Evolutionary conservation across 257 asterid species (phyloP).

Genomic region (Lantana camara): DNA sequence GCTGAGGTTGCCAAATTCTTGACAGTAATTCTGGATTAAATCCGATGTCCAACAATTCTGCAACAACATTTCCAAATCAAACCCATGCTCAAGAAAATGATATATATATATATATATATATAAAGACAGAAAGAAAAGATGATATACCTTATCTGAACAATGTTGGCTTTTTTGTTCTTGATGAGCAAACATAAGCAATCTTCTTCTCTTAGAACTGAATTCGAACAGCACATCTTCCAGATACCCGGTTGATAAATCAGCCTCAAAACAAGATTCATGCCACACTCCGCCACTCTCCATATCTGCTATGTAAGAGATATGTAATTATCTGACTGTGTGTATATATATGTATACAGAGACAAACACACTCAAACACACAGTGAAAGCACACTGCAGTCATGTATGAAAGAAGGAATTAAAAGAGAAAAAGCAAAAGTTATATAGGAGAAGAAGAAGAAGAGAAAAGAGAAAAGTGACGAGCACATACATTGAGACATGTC

Average conservation of each 20-base stretch:
- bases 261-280: not conserved
- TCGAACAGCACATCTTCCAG: constrained; percentile 85
- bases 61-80: not conserved
- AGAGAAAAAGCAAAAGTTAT: not conserved
- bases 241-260: constrained; percentile 68
- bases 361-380: not conserved
- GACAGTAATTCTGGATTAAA: too few relatives aligned
- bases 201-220: constrained; percentile 71
- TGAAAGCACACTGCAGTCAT: not conserved
- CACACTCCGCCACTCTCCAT: constrained; percentile 10
- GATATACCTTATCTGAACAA: not conserved
- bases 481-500: constrained; percentile 48
- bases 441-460: too few relatives aligned
- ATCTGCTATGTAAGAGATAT: too few relatives aligned
- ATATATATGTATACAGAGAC: not conserved
- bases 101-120: not conserved
- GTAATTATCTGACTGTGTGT: too few relatives aligned
- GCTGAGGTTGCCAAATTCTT: too few relatives aligned
- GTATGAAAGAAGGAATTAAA: too few relatives aligned
- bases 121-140: not conserved
- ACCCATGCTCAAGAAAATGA: not conserved
- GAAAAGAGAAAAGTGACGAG: not conserved
- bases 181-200: constrained; percentile 42
- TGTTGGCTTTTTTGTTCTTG: constrained; percentile 20
- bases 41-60: not conserved